These are phyloP conservation scores for Verticillium nubilum DNA, from an alignment of 2,329 filamentous ascomycete species.

Conservation along the genomic window DNA sequence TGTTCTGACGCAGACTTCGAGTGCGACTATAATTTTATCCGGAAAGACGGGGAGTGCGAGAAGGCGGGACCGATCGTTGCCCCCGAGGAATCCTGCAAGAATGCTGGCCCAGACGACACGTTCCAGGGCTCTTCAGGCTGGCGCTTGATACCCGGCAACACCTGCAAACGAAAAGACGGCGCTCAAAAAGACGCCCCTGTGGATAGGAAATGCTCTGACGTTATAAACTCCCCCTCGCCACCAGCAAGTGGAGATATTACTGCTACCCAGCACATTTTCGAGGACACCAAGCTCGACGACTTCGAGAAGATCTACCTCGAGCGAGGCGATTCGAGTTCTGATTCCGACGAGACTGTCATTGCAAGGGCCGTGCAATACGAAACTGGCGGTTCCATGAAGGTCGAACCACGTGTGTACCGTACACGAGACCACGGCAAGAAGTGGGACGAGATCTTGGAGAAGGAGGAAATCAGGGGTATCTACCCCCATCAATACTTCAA, in stretches of 20 bases:
- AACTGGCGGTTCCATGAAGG: conserved; percentile 20
- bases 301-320: conserved; percentile 72
- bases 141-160: conserved; percentile 82
- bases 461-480: conserved; percentile 64
- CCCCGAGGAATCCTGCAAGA: conserved; percentile 69
- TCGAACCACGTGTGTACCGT: conserved; percentile 60
- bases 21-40: conserved; percentile 88
- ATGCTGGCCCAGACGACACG: conserved; percentile 56
- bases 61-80: conserved; percentile 56
- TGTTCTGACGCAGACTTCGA: conserved; percentile 86
- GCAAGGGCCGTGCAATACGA: conserved; percentile 37
- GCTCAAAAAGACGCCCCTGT: conserved; percentile 65
- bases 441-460: conserved; percentile 68
- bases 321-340: conserved; percentile 57
- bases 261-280: conserved; percentile 56
- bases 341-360: conserved; percentile 67
- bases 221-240: conserved; percentile 36
- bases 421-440: conserved; percentile 83
- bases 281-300: conserved; percentile 44
- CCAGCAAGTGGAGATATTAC: conserved; percentile 63
- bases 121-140: conserved; percentile 88
- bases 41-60: conserved; percentile 48
- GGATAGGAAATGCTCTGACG: conserved; percentile 71
- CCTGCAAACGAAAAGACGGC: conserved; percentile 57
- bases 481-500: conserved; percentile 76